These are phyloP conservation scores for Poa annua DNA, from an alignment of 176 grass and related monocot genomes.

Conservation along the genomic window DNA sequence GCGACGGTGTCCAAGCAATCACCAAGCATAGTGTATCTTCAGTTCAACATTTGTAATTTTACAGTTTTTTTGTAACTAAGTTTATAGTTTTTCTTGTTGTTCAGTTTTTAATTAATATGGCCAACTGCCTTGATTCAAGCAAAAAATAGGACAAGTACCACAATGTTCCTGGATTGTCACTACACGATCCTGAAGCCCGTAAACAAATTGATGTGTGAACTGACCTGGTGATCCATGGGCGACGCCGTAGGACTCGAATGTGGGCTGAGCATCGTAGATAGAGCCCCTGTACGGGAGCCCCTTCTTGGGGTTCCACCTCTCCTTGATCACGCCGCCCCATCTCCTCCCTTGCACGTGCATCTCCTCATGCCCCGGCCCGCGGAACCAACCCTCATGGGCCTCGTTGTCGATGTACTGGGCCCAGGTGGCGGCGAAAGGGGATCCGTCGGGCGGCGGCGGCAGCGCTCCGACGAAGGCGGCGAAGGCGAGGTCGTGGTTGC, in stretches of 20 bases:
- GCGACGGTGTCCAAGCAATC: neutral
- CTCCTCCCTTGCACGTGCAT: slow-evolving; percentile 90
- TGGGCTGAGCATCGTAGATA: slow-evolving; percentile 77
- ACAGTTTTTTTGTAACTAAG: no score
- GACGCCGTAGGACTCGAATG: slow-evolving; percentile 87
- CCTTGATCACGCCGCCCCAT: slow-evolving; percentile 69
- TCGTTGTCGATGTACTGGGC: slow-evolving; percentile 63
- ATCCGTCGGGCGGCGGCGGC: slow-evolving; percentile 62
- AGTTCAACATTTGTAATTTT: neutral
- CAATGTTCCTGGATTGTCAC: neutral
- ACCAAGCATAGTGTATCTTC: neutral
- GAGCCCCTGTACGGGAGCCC: slow-evolving; percentile 71
- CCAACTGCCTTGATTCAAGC: neutral
- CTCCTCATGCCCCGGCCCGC: slow-evolving; percentile 59
- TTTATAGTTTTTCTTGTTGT: neutral
- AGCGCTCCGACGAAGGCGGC: slow-evolving; percentile 86
- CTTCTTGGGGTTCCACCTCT: slow-evolving; percentile 69
- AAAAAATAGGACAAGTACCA: neutral
- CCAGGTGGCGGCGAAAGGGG: slow-evolving; percentile 74
- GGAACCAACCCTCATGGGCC: slow-evolving; percentile 85
- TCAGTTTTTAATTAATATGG: neutral
- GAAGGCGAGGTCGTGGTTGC: slow-evolving; percentile 95
- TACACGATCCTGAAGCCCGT: slow-evolving; percentile 5
- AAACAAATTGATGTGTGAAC: slow-evolving; percentile 4
- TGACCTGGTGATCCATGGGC: slow-evolving; percentile 79